Conservation (phyloP, 2,329 filamentous ascomycete genomes). For the Penicillium sp. region DNA sequence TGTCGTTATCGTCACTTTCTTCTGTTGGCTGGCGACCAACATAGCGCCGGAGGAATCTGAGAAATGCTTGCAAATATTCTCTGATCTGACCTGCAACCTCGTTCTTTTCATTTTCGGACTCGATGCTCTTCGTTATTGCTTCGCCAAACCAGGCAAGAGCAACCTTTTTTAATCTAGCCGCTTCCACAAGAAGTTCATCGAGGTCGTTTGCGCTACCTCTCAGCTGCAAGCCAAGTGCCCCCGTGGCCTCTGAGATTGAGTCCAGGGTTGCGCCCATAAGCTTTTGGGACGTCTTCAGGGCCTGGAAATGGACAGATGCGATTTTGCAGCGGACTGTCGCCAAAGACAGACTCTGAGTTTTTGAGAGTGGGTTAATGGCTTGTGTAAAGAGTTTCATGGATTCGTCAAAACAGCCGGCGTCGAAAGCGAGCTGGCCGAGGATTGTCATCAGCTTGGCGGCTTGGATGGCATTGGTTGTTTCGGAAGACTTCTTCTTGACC, state of each 20-base stretch:
- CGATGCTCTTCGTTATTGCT: conserved; percentile 22
- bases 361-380: conserved; percentile 32
- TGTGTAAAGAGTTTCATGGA: conserved; percentile 40
- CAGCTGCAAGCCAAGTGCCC: conserved; percentile 37
- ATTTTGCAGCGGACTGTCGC: conserved; percentile 44
- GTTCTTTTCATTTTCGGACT: conserved; percentile 17
- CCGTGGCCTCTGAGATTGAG: conserved; percentile 37
- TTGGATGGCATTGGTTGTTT: conserved; percentile 26
- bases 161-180: conserved; percentile 46
- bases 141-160: conserved; percentile 42
- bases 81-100: conserved; percentile 30
- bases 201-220: conserved; percentile 44
- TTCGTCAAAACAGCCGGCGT: conserved; percentile 42
- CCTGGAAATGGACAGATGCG: conserved; percentile 40
- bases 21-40: conserved; percentile 35
- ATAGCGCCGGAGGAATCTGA: conserved; percentile 46
- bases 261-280: conserved; percentile 22
- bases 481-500: conserved; percentile 28
- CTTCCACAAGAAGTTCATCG: conserved; percentile 48
- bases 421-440: conserved; percentile 44
- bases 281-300: conserved; percentile 25
- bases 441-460: conserved; percentile 37
- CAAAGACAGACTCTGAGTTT: conserved; percentile 35
- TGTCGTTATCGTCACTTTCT: conserved; percentile 30
- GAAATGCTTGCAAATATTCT: conserved; percentile 42